Base-by-base conservation (phyloP, 306 rosid species). In the Betula pendula region DNA sequence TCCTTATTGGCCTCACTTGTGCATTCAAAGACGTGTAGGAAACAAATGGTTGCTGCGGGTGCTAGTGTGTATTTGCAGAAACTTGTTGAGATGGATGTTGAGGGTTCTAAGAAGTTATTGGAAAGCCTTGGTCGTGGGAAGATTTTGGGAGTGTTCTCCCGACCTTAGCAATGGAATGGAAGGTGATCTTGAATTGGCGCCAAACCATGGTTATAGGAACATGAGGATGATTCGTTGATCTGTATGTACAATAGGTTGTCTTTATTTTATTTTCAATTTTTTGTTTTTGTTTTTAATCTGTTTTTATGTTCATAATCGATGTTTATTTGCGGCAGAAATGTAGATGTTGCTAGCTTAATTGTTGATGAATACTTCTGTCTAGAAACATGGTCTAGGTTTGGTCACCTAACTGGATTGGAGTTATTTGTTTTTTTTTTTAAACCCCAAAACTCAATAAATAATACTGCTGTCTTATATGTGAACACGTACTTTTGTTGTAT, bases 91-190 rank as follows among this genome's bases (percentile, higher is more conserved):
- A 69, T 80, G 88, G 92, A 92, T 67, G 86, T 92, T 11, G 91
- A 81, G 17, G 99, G 99, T 4, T 85, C 99, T 35, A 93, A 91
- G 91, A 92, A 90, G 81, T 88, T 92, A 53, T 73, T 87, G 84
- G 97, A 88, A 66, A 81, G 90, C 79, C 99, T 92, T 51, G 88
- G 97, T 38, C 96, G 91, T 56, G 90, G 97, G 71, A 92, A 90
- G 85, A 89, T 92, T 8, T 95, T 96, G 97, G 97, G 97, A 47
- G 93, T 95, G 72, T 95, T 95, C 81, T 77, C 90, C 47, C 87
- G 97, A 87, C 84, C 92, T 85, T 88, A 90, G 77, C 78, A 55
- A 59, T 53, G 33, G 49, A 72, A 50, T 53, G 40, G 49, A 72
- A 56, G 17, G 74, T 33, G 69, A 45, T 51, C 67, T 56, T 58